Base-by-base conservation (phyloP, 371 early-diverging fungal genomes). In the Mucor lusitanicus region DNA sequence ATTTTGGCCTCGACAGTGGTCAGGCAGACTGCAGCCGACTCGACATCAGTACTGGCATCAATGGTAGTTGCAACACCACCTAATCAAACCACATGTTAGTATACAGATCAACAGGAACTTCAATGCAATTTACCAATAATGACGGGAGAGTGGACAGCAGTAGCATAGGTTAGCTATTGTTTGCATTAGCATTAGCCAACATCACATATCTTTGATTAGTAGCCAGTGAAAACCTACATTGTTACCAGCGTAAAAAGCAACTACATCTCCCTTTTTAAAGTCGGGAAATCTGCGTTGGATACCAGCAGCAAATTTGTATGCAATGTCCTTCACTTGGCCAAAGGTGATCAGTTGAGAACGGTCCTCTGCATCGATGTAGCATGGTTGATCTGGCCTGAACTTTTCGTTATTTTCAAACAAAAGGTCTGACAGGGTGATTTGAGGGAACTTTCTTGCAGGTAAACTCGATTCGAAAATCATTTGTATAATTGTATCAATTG, bases 221-320 rank as follows among this genome's bases (percentile, higher is more conserved):
- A n/a, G n/a, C 17, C 17, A 40, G 40, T 17, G 11, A 30, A 58
- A 63, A n/a, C 61, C 39, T 19, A 67, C 39, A 6, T 55, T 21
- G 77, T 92, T 92, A 56, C 86, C 87, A 37, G 89, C 68, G 35
- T 84, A 85, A 23, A 89, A 67, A 13, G 84, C 90, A 25, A 91
- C 73, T 4, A 87, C 87, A 64, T 91, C 87, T 56, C 90, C 86
- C 44, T 70, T 77, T 61, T 85, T 71, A 35, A 92, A 75, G 5
- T 40, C 17, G 11, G 46, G 46, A 50, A 63, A 56, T 7, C 17
- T 37, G 8, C 15, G 48, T 23, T 68, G 40, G 3, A 63, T 27
- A 17, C 63, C 48, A 53, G 63, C 56, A 32, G 64, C 46, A 39
- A 40, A 58, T 23, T 59, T 46, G 1, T 57, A 33, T 12, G 58